Evolutionary conservation across 345 rosid species (phyloP).

Genomic region (Adansonia digitata): DNA sequence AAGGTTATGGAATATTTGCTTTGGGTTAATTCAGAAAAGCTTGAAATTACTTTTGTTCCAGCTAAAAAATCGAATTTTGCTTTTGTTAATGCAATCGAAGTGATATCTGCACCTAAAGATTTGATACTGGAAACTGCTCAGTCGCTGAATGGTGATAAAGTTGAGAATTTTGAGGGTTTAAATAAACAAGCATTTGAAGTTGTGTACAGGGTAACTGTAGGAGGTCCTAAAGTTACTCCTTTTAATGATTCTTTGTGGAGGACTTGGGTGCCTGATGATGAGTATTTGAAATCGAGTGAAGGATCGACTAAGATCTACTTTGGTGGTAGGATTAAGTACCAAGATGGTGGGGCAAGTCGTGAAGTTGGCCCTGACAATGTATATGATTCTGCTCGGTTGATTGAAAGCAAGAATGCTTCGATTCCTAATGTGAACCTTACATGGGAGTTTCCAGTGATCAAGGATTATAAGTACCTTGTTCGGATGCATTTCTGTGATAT

Average conservation of each 20-base stretch:
- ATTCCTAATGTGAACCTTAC: constrained; percentile 54
- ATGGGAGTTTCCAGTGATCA: constrained; percentile 60
- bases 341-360: constrained; percentile 58
- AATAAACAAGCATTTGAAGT: constrained; percentile 55
- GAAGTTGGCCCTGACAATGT: constrained; percentile 76
- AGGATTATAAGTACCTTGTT: constrained; percentile 55
- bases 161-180: constrained; percentile 42
- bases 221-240: constrained; percentile 85
- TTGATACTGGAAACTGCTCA: constrained; percentile 55
- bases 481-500: constrained; percentile 90
- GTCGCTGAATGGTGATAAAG: constrained; percentile 32
- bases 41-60: constrained; percentile 60
- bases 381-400: constrained; percentile 57
- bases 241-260: constrained; percentile 89
- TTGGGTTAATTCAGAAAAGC: constrained; percentile 40
- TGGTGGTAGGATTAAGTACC: constrained; percentile 58
- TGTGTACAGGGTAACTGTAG: constrained; percentile 60
- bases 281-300: constrained; percentile 44
- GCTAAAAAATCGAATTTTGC: constrained; percentile 40
- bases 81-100: constrained; percentile 81
- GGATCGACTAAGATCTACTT: constrained; percentile 39
- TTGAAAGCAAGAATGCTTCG: constrained; percentile 43
- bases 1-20: constrained; percentile 65
- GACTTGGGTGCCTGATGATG: constrained; percentile 86
- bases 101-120: constrained; percentile 82